Conservation (phyloP, 148 eudicot genomes). For the Silene uniflora region DNA sequence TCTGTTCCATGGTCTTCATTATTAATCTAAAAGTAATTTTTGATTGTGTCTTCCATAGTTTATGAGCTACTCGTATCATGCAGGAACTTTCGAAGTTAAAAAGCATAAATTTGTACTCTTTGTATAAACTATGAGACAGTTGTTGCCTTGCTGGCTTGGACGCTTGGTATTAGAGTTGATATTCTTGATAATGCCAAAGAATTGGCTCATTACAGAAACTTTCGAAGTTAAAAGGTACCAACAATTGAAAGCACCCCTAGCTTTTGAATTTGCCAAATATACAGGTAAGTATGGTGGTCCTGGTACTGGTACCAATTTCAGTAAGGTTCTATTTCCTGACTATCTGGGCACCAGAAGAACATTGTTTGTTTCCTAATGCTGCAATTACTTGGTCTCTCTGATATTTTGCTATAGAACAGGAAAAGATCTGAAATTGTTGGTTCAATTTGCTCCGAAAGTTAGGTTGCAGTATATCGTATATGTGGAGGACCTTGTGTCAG, state of each 20-base stretch:
- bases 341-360: neutral
- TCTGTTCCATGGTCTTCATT: too few species aligned
- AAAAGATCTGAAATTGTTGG: neutral
- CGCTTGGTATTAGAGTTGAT: too few species aligned
- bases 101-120: too few species aligned
- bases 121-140: too few species aligned
- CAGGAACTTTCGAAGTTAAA: too few species aligned
- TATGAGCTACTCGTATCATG: too few species aligned
- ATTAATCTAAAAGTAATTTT: too few species aligned
- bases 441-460: neutral
- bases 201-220: too few species aligned
- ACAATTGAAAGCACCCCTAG: neutral
- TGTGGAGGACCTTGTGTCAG: neutral
- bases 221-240: too few species aligned
- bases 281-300: neutral
- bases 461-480: neutral
- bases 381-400: neutral
- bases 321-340: constrained; percentile 8
- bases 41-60: too few species aligned
- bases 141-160: too few species aligned
- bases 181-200: too few species aligned
- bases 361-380: neutral
- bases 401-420: neutral
- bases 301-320: neutral
- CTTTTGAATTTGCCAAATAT: neutral